These are phyloP conservation scores for Salix udensis DNA, from an alignment of 345 rosid genomes.

Conservation along the genomic window DNA sequence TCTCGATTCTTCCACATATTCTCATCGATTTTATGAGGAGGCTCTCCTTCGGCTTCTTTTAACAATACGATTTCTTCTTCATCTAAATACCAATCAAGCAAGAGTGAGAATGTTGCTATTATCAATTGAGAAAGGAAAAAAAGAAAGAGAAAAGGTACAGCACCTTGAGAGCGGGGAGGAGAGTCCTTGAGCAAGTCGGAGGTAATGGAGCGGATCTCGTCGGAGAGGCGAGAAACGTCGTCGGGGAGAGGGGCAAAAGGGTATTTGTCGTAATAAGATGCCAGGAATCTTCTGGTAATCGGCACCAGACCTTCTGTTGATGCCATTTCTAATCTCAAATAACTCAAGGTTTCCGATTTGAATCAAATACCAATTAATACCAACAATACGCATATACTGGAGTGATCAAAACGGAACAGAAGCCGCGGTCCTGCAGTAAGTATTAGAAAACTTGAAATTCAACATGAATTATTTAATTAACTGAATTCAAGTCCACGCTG, in stretches of 20 bases:
- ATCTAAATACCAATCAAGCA: slow-evolving; percentile 22
- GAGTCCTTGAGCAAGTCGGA: slow-evolving; percentile 44
- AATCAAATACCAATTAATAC: not conserved
- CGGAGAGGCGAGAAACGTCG: slow-evolving; percentile 60
- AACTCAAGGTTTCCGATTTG: not conserved
- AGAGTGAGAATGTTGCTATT: not conserved
- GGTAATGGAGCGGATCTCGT: slow-evolving; percentile 57
- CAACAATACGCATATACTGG: not conserved
- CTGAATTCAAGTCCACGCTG: not conserved
- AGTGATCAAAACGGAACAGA: not conserved
- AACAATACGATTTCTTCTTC: slow-evolving; percentile 40
- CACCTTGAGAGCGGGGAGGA: slow-evolving; percentile 71
- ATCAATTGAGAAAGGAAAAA: not conserved
- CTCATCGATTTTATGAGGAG: slow-evolving; percentile 90
- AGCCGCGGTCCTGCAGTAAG: not conserved
- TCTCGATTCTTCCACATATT: slow-evolving; percentile 97
- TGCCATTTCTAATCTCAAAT: slow-evolving; percentile 38
- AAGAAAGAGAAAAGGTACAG: not conserved
- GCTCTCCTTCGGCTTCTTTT: slow-evolving; percentile 53
- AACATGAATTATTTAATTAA: not conserved
- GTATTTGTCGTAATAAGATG: slow-evolving; percentile 75
- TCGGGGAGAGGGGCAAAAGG: slow-evolving; percentile 67
- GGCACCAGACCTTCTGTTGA: slow-evolving; percentile 87
- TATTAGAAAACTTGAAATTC: not conserved
- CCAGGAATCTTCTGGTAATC: slow-evolving; percentile 67